These are phyloP conservation scores for Amanita rimosa DNA, from an alignment of 768 basidiomycete species.

Conservation along the genomic window DNA sequence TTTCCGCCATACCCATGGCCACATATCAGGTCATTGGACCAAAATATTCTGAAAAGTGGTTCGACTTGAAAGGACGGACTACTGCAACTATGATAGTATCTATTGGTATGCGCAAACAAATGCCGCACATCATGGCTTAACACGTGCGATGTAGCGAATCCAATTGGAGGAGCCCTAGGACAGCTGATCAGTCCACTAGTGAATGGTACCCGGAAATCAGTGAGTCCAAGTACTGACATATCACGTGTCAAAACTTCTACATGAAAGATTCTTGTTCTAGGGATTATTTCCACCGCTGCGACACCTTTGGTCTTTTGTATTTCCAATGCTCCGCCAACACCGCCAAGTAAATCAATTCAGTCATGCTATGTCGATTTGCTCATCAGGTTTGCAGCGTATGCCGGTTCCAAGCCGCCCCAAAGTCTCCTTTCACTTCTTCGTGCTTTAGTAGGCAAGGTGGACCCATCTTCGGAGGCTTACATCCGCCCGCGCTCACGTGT, in stretches of 20 bases:
- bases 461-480: slow-evolving; percentile 25
- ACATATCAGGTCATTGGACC: slow-evolving; percentile 72
- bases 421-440: slow-evolving; percentile 39
- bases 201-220: slow-evolving; percentile 43
- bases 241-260: not conserved
- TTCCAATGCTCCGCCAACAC: slow-evolving; percentile 51
- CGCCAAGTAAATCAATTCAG: slow-evolving; percentile 48
- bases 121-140: not conserved
- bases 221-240: slow-evolving; percentile 20
- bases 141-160: slow-evolving; percentile 45
- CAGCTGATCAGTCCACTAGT: slow-evolving; percentile 63
- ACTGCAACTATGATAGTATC: slow-evolving; percentile 60
- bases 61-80: slow-evolving; percentile 62
- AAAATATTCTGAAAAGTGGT: slow-evolving; percentile 78
- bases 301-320: slow-evolving; percentile 52
- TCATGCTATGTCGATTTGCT: slow-evolving; percentile 5
- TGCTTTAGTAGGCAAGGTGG: slow-evolving; percentile 37
- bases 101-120: slow-evolving; percentile 25
- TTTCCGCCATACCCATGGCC: slow-evolving; percentile 57
- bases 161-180: slow-evolving; percentile 61
- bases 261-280: slow-evolving; percentile 55
- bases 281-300: slow-evolving; percentile 54
- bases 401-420: slow-evolving; percentile 48
- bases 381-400: slow-evolving; percentile 35
- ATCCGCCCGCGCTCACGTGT: slow-evolving; percentile 60